phyloP scores from a whole-genome alignment of 164 flowering plant species.

The Dillenia suffruticosa region DNA sequence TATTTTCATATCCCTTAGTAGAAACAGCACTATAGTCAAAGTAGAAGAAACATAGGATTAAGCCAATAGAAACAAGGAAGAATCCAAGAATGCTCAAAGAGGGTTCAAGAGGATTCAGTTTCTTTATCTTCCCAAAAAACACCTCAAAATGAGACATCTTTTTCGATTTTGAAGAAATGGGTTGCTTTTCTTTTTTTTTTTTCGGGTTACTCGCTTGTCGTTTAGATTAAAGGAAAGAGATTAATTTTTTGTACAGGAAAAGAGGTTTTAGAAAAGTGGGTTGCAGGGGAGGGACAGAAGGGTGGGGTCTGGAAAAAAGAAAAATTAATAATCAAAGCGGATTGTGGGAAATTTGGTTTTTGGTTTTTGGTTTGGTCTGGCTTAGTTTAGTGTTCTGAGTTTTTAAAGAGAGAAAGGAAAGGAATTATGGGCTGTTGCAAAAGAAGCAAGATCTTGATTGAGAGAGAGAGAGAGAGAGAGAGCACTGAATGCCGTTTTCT shows the following conservation, averaged over 20 bases:
- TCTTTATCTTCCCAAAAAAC: constrained; percentile 41
- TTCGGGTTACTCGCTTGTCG: neutral
- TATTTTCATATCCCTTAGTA: constrained; percentile 3
- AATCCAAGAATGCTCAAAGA: constrained; percentile 38
- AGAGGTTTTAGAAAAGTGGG: neutral
- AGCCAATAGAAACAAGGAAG: constrained; percentile 26
- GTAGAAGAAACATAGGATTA: constrained; percentile 39
- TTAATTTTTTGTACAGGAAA: neutral
- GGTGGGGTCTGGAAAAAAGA: neutral
- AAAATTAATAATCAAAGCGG: constrained; percentile 1
- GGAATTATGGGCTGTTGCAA: too few relatives aligned
- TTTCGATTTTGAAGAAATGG: constrained; percentile 9
- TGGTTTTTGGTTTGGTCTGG: neutral
- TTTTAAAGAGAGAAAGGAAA: neutral
- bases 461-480: too few relatives aligned
- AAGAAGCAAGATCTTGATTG: too few relatives aligned
- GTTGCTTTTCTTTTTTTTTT: constrained; percentile 8
- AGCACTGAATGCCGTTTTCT: too few relatives aligned
- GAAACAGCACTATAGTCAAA: constrained; percentile 31
- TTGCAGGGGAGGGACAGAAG: neutral
- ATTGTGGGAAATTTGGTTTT: neutral
- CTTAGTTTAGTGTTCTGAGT: neutral
- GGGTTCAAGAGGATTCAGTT: constrained; percentile 39
- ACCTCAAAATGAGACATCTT: constrained; percentile 35
- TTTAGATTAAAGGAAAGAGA: constrained; percentile 3